phyloP scores from a whole-genome alignment of 306 rosid genomes.

The Gastrolobium villosum region DNA sequence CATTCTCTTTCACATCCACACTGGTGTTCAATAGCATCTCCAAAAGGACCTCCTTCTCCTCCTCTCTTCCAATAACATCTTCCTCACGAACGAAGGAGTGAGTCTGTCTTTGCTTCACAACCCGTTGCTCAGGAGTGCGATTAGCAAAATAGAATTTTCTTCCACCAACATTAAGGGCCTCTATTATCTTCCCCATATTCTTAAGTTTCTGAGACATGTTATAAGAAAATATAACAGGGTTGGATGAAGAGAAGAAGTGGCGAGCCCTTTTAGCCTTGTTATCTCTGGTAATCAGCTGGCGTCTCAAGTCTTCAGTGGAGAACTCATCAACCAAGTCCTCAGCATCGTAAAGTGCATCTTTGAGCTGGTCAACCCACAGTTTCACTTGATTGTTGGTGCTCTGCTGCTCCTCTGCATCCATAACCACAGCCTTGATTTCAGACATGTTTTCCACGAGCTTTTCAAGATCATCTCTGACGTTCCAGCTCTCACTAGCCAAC shows the following conservation, averaged over 20 bases:
- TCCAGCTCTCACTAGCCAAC: neutral
- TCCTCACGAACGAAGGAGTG: neutral
- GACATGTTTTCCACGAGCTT: neutral
- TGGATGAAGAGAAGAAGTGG: too few relatives aligned
- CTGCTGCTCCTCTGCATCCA: constrained; percentile 31
- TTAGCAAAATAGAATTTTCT: neutral
- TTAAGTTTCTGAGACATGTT: too few relatives aligned
- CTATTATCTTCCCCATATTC: neutral
- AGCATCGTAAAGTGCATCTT: neutral
- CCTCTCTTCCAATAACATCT: constrained; percentile 33
- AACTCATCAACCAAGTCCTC: constrained; percentile 32
- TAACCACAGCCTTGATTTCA: constrained; percentile 1
- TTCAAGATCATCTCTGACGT: constrained; percentile 26
- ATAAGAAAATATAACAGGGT: too few relatives aligned
- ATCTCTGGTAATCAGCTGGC: neutral
- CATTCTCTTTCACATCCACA: neutral
- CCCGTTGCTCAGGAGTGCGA: neutral
- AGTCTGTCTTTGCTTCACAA: neutral
- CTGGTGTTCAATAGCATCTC: neutral
- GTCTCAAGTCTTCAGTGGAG: neutral
- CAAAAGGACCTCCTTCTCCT: neutral
- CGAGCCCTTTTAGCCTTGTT: too few relatives aligned
- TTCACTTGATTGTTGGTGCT: neutral
- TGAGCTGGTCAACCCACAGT: constrained; percentile 17
- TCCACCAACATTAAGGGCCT: neutral